Evolutionary conservation across 441 rosid genomes (phyloP), one percentile per base, ranked within the genome.

Genomic region (Geranium incanum): DNA sequence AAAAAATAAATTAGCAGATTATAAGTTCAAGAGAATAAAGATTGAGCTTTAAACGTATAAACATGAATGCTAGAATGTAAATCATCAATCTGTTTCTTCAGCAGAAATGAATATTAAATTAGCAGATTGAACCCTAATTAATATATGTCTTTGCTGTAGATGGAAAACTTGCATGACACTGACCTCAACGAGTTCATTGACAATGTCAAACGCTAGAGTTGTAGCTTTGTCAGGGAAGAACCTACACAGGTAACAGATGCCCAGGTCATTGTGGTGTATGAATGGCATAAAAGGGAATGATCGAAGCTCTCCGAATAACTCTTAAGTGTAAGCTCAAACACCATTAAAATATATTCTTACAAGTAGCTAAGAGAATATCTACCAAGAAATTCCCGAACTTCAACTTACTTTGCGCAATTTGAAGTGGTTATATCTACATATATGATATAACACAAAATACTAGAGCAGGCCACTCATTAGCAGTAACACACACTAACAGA

Each of bases 171-270:
- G 1, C 70, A 41, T 8, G 4, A 9, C 3, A 67, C 80, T 50
- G 21, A 90, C 97, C 96, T 83, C 79, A 52, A 87, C 78, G 79
- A 91, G 86, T 78, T 80, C 86, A 59, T 79, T 86, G 52, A 91
- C 85, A 78, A 89, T 52, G 67, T 83, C 79, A 69, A 78, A 78
- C 43, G 97, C 97, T 72, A 91, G 77, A 69, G 79, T 72, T 72
- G 83, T 82, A 69, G 97, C 93, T 83, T 85, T 91, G 1, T 89
- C 91, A 4, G 98, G 93, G 63, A 91, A 82, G 76, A 93, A 91
- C 96, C 98, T 91, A 85, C 73, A 68, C 15, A 80, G n/a, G 68
- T 41, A 18, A 72, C 70, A 68, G 28, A 75, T 67, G 68, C 77
- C 68, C 75, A 69, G 64, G 65, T 69, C 74, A 13, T 69, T 55